These are phyloP conservation scores for Penicillium corylophilum DNA, from an alignment of 2,329 filamentous ascomycete genomes.

Conservation along the genomic window DNA sequence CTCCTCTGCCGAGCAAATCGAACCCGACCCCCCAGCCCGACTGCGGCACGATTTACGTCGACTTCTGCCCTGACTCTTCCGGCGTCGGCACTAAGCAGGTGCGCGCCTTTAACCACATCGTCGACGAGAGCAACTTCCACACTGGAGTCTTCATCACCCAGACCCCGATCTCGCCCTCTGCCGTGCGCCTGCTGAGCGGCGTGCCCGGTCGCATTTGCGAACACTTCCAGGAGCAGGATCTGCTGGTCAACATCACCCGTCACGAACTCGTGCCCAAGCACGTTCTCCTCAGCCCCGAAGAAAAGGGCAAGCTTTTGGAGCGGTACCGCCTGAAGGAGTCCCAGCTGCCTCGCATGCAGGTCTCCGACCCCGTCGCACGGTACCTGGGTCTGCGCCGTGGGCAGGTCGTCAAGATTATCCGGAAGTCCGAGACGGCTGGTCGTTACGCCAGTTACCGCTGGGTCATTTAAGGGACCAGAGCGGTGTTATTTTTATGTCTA, in stretches of 20 bases:
- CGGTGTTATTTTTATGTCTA: background rate
- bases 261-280: constrained; percentile 96
- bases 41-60: constrained; percentile 87
- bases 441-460: constrained; percentile 93
- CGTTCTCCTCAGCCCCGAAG: constrained; percentile 82
- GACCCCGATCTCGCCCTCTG: constrained; percentile 78
- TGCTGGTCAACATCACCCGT: constrained; percentile 96
- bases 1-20: constrained; percentile 64
- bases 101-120: constrained; percentile 81
- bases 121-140: constrained; percentile 76
- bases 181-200: constrained; percentile 79
- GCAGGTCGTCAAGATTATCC: constrained; percentile 97
- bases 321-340: constrained; percentile 96
- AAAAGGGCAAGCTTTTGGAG: constrained; percentile 81
- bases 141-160: constrained; percentile 88
- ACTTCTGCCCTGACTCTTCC: constrained; percentile 77
- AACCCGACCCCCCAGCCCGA: constrained; percentile 70
- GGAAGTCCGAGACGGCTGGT: constrained; percentile 91
- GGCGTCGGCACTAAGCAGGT: constrained; percentile 86
- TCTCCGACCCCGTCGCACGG: constrained; percentile 86
- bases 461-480: constrained; percentile 45
- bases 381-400: constrained; percentile 88
- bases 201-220: constrained; percentile 81
- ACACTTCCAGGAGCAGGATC: constrained; percentile 91
- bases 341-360: constrained; percentile 87